Conservation (phyloP, 2,329 filamentous ascomycete species). For the Sclerotinia glacialis region DNA sequence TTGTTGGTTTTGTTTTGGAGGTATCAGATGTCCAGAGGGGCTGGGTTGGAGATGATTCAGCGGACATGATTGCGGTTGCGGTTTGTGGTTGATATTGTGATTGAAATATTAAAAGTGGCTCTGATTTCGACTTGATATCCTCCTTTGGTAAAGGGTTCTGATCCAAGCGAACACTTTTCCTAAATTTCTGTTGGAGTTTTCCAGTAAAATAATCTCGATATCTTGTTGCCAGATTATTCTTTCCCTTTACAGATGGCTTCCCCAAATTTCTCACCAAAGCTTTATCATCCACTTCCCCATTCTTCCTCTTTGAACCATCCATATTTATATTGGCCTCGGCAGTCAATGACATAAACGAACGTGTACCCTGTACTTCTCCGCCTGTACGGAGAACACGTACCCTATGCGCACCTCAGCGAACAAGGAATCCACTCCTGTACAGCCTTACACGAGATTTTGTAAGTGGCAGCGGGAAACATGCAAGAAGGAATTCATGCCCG, state of each 20-base stretch:
- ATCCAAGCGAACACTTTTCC: not conserved
- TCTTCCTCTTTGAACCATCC: not conserved
- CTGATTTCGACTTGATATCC: not conserved
- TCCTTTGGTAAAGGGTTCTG: not conserved
- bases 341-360: not conserved
- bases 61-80: not conserved
- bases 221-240: not conserved
- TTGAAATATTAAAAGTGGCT: not conserved
- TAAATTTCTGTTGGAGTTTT: not conserved
- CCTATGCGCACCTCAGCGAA: not conserved
- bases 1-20: slow-evolving; percentile 2
- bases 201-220: slow-evolving; percentile 3
- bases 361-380: too few species aligned
- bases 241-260: not conserved
- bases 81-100: not conserved
- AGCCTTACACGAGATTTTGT: not conserved
- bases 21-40: slow-evolving; percentile 5
- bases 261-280: not conserved
- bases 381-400: too few species aligned
- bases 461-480: not conserved
- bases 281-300: not conserved
- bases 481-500: not conserved
- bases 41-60: not conserved
- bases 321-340: not conserved
- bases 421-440: not conserved